Evolutionary conservation across 2,329 filamentous ascomycete genomes (phyloP).

Genomic region (Moelleriella libera): DNA sequence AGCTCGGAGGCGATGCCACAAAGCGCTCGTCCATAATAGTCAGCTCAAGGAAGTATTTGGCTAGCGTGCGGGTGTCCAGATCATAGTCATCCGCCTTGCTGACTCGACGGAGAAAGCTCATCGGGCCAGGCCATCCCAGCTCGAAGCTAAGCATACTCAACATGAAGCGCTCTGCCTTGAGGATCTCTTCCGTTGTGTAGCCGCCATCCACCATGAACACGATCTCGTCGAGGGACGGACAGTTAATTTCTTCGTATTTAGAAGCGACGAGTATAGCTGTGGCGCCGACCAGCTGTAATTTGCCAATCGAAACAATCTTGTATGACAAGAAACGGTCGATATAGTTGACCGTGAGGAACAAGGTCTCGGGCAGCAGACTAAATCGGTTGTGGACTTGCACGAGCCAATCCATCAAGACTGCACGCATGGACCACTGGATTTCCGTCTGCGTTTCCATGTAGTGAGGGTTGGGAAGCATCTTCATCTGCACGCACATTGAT

Average conservation of each 20-base stretch:
- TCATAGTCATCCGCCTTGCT: conserved; percentile 99
- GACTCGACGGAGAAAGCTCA: conserved; percentile 93
- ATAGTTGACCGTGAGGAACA: conserved; percentile 92
- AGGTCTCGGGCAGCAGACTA: conserved; percentile 77
- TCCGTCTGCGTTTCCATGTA: conserved; percentile 98
- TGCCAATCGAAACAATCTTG: conserved; percentile 90
- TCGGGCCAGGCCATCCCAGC: conserved; percentile 94
- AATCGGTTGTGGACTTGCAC: conserved; percentile 93
- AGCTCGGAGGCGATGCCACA: conserved; percentile 81
- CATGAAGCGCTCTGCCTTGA: conserved; percentile 98
- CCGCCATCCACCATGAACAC: conserved; percentile 96
- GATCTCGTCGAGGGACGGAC: conserved; percentile 86
- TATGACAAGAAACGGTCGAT: conserved; percentile 90
- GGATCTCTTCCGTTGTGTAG: conserved; percentile 79
- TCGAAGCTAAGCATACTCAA: conserved; percentile 91
- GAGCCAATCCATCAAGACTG: conserved; percentile 94
- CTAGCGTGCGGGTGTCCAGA: conserved; percentile 82
- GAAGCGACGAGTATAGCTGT: conserved; percentile 92
- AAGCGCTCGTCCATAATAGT: conserved; percentile 98
- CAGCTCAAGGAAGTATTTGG: conserved; percentile 95
- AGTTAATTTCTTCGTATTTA: conserved; percentile 99
- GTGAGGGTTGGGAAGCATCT: conserved; percentile 73
- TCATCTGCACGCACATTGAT: conserved; percentile 34
- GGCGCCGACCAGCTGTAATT: conserved; percentile 89
- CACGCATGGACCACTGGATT: conserved; percentile 97